Evolutionary conservation across 2,329 filamentous ascomycete species (phyloP).

Genomic region (Fusarium mangiferae): DNA sequence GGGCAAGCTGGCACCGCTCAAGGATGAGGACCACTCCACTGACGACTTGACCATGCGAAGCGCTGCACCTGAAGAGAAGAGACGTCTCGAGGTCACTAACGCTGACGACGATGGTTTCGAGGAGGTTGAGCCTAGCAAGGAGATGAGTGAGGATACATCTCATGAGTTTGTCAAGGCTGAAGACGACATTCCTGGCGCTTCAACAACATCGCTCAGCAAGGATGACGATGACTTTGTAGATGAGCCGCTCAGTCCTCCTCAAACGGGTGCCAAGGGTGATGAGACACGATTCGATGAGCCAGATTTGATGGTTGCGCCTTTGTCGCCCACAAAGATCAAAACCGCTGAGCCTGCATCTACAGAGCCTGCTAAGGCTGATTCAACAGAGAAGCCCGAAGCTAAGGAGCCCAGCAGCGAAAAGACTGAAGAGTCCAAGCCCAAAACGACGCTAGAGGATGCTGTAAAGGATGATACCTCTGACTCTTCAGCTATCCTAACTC

Average conservation of each 20-base stretch:
- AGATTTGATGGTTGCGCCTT: constrained; percentile 65
- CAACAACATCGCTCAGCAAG: constrained; percentile 52
- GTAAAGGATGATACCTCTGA: constrained; percentile 31
- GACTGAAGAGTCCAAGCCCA: constrained; percentile 3
- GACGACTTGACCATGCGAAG: constrained; percentile 73
- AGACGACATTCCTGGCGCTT: constrained; percentile 57
- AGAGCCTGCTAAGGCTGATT: constrained; percentile 25
- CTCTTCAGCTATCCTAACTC: constrained; percentile 35
- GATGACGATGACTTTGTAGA: constrained; percentile 82
- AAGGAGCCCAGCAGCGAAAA: constrained; percentile 11
- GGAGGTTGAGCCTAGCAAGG: constrained; percentile 78
- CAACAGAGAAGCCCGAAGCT: constrained; percentile 16
- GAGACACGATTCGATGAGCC: constrained; percentile 64
- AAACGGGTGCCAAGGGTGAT: constrained; percentile 68
- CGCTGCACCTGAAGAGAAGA: constrained; percentile 67
- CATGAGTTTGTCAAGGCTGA: constrained; percentile 73
- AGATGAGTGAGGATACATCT: constrained; percentile 78
- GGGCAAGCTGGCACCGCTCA: constrained; percentile 70
- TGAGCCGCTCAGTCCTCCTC: constrained; percentile 77
- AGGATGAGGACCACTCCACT: constrained; percentile 52
- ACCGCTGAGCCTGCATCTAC: constrained; percentile 37
- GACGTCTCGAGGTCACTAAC: constrained; percentile 82
- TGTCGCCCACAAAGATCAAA: constrained; percentile 62
- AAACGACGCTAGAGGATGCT: background rate
- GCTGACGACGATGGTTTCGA: constrained; percentile 92